Base-by-base conservation (phyloP, 2,329 filamentous ascomycete genomes). In the Exophiala dermatitidis region DNA sequence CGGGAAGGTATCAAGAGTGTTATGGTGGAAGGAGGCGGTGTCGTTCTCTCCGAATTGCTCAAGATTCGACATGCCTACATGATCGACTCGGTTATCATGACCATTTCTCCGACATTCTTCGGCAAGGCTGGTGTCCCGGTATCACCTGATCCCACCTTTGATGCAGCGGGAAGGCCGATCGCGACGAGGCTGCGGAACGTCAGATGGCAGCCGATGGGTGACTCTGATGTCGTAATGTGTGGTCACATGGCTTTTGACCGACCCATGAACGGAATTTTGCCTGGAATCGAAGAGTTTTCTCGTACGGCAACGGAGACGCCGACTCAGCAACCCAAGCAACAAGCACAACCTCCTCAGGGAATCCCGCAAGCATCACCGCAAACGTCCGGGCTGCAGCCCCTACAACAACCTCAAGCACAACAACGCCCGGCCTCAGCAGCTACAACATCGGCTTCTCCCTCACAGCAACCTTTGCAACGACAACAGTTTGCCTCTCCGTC, bases 11-110 rank as follows among this genome's bases (percentile, higher is more conserved):
- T 95, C 42, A 69, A 71, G 48, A 95, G 89, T 66, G 76, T 96
- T 53, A 96, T 96, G 91, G 78, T 97, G 46, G 91, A 97, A 68
- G 91, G 91, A 0, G 91, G 91, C 7, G 90, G 81, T 0, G 74
- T 77, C 7, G 82, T 96, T 33, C 88, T 97, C 66, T 94, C 93
- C 66, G 81, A 85, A 36, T 71, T 97, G 12, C 75, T 97, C n/a
- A 74, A 78, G 37, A 75, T 79, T 2, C 72, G 73, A 30, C 81
- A 83, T 63, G 74, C 80, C 10, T 63, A 67, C n/a, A 72, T 90
- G 5, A 75, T 95, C 40, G 79, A 88, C 65, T 85, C 85, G 1
- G 83, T 95, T 46, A 86, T 97, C 63, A 77, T 96, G 53, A 96
- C 91, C 0, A 83, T 96, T 64, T 90, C 91, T 2, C 91, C 91